phyloP scores from a whole-genome alignment of 208 protist species.

The Crithidia bombi region DNA sequence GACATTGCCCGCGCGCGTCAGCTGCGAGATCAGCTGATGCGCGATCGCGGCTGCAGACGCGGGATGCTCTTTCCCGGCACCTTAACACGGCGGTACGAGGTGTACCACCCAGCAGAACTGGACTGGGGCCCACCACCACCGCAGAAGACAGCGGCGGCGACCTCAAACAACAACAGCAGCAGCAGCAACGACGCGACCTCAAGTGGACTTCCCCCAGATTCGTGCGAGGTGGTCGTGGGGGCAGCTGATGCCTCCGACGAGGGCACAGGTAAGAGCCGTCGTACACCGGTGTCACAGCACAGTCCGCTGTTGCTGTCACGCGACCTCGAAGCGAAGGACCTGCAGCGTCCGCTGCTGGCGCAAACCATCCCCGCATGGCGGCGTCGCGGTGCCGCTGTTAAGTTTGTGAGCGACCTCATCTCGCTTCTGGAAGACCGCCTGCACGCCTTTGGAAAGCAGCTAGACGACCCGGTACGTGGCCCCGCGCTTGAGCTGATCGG shows the following conservation, averaged over 20 bases:
- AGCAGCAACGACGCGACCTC: no score
- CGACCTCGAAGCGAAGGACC: constrained; percentile 28
- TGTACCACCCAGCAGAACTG: constrained; percentile 24
- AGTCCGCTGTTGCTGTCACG: constrained; percentile 19
- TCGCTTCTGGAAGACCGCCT: constrained; percentile 37
- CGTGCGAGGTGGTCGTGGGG: no score
- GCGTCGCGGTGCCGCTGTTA: constrained; percentile 42
- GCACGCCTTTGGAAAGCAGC: constrained; percentile 29
- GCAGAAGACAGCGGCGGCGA: background rate
- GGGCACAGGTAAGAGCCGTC: background rate
- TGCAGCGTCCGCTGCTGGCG: constrained; percentile 39
- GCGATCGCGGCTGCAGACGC: no score
- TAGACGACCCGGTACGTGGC: constrained; percentile 24
- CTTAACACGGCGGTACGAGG: constrained; percentile 8
- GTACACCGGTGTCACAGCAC: background rate
- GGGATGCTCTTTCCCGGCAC: background rate
- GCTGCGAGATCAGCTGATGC: constrained; percentile 9
- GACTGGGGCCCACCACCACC: background rate
- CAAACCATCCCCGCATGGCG: constrained; percentile 60
- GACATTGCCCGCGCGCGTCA: constrained; percentile 29
- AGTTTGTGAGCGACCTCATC: constrained; percentile 41
- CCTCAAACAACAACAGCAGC: background rate
- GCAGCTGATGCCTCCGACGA: no score
- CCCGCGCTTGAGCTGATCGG: constrained; percentile 32
- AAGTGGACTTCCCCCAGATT: no score